Evolutionary conservation across 2,329 filamentous ascomycete genomes (phyloP).

Genomic region (Fusarium sp.): DNA sequence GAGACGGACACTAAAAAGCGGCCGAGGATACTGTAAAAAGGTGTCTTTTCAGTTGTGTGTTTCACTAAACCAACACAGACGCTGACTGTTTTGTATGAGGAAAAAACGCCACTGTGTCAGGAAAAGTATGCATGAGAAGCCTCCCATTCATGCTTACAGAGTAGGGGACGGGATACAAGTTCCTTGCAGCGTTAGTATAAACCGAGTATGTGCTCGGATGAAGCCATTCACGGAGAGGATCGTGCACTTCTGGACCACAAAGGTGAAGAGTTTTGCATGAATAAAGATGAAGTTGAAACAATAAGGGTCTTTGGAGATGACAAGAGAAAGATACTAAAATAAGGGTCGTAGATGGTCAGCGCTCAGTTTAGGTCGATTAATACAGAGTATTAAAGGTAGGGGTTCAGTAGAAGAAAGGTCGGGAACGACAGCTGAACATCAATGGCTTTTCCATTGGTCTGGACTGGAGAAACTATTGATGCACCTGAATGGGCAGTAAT

Average conservation of each 20-base stretch:
- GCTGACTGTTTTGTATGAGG: background rate
- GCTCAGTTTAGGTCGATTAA: background rate
- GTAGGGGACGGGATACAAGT: background rate
- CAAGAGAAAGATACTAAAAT: background rate
- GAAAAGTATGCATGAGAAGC: background rate
- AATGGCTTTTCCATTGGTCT: background rate
- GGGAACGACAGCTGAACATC: background rate
- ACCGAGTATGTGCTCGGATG: background rate
- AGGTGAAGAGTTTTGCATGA: background rate
- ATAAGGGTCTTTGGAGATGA: background rate
- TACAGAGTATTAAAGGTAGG: background rate
- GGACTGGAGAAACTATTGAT: background rate
- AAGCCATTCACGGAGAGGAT: background rate
- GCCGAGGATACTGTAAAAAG: background rate
- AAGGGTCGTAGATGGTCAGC: background rate
- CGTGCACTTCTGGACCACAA: background rate
- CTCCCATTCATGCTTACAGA: background rate
- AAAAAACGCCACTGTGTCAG: slow-evolving; percentile 26
- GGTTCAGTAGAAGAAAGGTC: background rate
- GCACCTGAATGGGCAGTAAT: background rate
- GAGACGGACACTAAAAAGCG: slow-evolving; percentile 11
- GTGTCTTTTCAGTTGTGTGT: slow-evolving; percentile 30
- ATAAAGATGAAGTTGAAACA: background rate
- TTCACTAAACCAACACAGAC: slow-evolving; percentile 27
- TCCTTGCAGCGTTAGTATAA: background rate